Evolutionary conservation across 169 alveolate genomes (phyloP).

Genomic region (Eimeria praecox): DNA sequence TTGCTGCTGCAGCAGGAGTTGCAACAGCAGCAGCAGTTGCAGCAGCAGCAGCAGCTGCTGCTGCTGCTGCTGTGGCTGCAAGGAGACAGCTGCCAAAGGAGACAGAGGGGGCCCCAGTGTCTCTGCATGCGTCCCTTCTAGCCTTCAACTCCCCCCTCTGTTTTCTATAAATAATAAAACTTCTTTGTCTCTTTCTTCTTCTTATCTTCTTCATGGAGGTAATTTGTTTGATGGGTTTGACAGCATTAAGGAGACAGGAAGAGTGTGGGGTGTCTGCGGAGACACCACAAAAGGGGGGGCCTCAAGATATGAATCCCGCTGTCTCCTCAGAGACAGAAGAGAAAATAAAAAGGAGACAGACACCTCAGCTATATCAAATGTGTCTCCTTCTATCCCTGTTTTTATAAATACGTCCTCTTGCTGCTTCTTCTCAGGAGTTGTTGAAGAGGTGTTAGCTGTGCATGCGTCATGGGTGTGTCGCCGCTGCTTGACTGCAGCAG

Average conservation of each 20-base stretch:
- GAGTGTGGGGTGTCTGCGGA: background rate
- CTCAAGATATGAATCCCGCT: too few species aligned
- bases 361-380: background rate
- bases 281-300: background rate
- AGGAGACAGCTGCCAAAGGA: background rate
- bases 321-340: background rate
- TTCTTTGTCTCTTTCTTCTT: background rate
- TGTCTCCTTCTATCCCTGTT: background rate
- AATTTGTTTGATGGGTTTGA: too few species aligned
- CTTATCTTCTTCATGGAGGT: too few species aligned
- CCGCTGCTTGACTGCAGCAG: constrained; percentile 14
- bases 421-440: background rate
- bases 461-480: constrained; percentile 20
- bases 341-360: background rate
- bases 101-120: background rate
- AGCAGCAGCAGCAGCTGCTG: constrained; percentile 11
- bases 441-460: background rate
- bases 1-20: background rate
- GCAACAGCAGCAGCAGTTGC: background rate
- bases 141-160: background rate
- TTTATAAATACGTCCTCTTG: constrained; percentile 6
- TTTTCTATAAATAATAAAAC: background rate
- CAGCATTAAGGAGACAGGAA: background rate
- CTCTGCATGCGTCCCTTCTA: background rate
- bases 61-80: background rate